A percentile compares a stretch with the other conserved stretches of the same genome.
Evolutionary conservation across 768 basidiomycete species (phyloP).

Genomic region (Candolleomyces aberdarensis): DNA sequence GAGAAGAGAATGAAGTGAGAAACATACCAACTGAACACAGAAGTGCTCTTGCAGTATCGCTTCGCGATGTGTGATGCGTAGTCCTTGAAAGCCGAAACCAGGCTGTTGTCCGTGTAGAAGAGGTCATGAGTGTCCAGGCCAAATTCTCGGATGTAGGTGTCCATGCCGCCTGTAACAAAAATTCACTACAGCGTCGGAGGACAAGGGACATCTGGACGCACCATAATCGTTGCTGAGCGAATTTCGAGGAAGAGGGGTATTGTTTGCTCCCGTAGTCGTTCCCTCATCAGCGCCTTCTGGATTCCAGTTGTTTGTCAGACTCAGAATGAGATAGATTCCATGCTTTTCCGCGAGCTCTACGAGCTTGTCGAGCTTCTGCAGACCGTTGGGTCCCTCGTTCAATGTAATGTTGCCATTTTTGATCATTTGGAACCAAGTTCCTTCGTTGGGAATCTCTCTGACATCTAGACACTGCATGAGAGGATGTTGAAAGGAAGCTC

Average conservation of each 20-base stretch:
- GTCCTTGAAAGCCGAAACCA: conserved; percentile 53
- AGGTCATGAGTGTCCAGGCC: conserved; percentile 48
- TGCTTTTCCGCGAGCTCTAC: conserved; percentile 51
- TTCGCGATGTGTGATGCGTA: conserved; percentile 52
- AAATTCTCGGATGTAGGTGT: conserved; percentile 56
- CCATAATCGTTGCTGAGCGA: conserved; percentile 64
- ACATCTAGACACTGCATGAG: conserved; percentile 38
- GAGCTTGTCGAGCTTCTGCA: conserved; percentile 61
- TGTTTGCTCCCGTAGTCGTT: conserved; percentile 26
- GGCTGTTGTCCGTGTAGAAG: conserved; percentile 52
- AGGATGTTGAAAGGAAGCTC: background rate
- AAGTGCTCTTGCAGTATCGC: conserved; percentile 51
- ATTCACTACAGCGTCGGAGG: background rate
- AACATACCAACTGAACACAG: conserved; percentile 50
- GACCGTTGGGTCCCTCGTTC: conserved; percentile 59
- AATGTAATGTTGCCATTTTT: conserved; percentile 49
- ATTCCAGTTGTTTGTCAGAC: conserved; percentile 64
- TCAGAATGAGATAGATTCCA: conserved; percentile 48
- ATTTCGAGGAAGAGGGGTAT: conserved; percentile 40
- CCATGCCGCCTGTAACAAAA: conserved; percentile 53
- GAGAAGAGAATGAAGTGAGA: background rate
- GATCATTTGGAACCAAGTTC: conserved; percentile 64
- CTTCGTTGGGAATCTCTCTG: conserved; percentile 46
- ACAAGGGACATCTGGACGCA: conserved; percentile 16
- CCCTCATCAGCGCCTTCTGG: conserved; percentile 32